Base-by-base conservation (phyloP, 2,329 filamentous ascomycete genomes). In the Aspergillus luchuensis region DNA sequence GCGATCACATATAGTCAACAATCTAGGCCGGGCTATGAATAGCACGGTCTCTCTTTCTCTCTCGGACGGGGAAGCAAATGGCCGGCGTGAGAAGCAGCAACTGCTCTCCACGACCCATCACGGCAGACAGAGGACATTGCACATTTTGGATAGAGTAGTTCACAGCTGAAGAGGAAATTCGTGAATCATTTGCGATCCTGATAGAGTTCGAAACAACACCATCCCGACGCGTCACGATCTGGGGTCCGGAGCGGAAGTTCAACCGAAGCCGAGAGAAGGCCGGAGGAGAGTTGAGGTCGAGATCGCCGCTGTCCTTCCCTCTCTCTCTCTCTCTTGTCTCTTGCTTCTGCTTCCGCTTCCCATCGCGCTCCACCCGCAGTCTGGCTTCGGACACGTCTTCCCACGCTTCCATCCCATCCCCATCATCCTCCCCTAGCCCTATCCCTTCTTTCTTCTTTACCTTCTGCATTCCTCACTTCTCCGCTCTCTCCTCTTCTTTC, bases 301-400 rank as follows among this genome's bases (percentile, higher is more conserved):
- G 52, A 55, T 43, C 36, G 52, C 36, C 50, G 68, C 57, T 62
- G 64, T 28, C 66, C 68, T 59, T 61, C 59, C 17, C 30, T 28
- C 25, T 28, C 25, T 28, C 30, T 28, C 25, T 28, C 25, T 28
- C 25, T 28, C 25, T 28, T 28, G 25, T 55, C 52, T 38, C 33
- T 55, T 36, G 33, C 52, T 55, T 62, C 62, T 55, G 55, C 56
- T 63, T 63, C 59, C 59, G 41, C 57, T 58, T 54, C 56, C 63
- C 58, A 58, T 66, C 53, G 60, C 58, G 60, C 58, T 63, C 62
- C 62, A 64, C 63, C 58, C 38, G 57, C 57, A 43, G 41, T 41
- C 52, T 55, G 43, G 25, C 60, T 56, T 60, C 50, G 33, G 59
- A 63, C 64, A 63, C 65, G 60, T 59, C 58, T 66, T 55, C 39